A percentile compares a stretch with the other conserved stretches of the same genome.
phyloP scores from a whole-genome alignment of 345 rosid species.

The Syzygium aromaticum region DNA sequence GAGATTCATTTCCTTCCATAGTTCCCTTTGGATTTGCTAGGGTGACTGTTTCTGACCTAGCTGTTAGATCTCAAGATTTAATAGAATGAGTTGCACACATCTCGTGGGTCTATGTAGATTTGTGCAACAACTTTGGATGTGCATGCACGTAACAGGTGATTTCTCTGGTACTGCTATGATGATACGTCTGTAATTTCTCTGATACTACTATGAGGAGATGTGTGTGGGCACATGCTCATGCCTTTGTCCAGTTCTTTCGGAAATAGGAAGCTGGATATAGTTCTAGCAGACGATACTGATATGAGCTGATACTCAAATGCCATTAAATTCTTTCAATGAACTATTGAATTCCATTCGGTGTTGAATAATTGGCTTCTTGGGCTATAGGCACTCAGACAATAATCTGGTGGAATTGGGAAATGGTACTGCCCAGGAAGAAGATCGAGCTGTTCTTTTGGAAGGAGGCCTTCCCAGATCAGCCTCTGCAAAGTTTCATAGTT shows the following conservation, averaged over 20 bases:
- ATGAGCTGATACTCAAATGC: neutral
- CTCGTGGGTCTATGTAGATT: neutral
- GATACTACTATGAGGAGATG: neutral
- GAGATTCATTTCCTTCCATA: neutral
- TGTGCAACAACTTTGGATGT: neutral
- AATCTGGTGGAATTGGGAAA: conserved; percentile 74
- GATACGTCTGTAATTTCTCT: neutral
- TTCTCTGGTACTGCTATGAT: neutral
- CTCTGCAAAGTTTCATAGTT: conserved; percentile 54
- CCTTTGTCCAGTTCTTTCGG: neutral
- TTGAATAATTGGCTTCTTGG: conserved; percentile 7
- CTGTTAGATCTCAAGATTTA: neutral
- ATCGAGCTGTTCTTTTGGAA: conserved; percentile 75
- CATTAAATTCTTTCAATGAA: neutral
- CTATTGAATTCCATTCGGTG: neutral
- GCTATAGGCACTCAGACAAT: conserved; percentile 84
- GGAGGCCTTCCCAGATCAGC: conserved; percentile 81
- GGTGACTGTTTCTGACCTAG: neutral
- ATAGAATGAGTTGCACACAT: neutral
- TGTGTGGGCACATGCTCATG: neutral
- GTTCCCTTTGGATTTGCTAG: neutral
- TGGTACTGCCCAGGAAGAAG: conserved; percentile 63
- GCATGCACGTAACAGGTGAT: neutral
- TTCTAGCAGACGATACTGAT: neutral
- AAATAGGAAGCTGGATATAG: neutral